Percentiles rank a stretch among this genome's conserved stretches.
These are phyloP conservation scores for Cadophora sp. DNA, from an alignment of 2,329 filamentous ascomycete species.

Conservation along the genomic window DNA sequence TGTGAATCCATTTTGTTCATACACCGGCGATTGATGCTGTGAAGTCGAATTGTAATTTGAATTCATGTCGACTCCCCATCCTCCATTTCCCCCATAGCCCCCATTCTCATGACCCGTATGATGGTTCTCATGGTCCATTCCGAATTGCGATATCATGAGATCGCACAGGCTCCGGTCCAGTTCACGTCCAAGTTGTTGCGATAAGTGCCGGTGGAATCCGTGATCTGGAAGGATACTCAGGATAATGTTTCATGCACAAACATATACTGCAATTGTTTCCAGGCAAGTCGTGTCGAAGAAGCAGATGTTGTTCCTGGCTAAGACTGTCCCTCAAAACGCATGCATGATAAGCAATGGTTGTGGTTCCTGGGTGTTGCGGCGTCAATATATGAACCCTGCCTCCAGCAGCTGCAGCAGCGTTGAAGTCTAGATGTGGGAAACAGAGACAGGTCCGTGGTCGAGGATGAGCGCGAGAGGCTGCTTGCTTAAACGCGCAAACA, in stretches of 20 bases:
- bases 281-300: slow-evolving; percentile 35
- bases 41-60: slow-evolving; percentile 46
- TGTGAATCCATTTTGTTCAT: slow-evolving; percentile 69
- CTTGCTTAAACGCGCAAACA: slow-evolving; percentile 40
- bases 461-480: slow-evolving; percentile 35
- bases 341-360: slow-evolving; percentile 45
- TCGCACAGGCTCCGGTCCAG: slow-evolving; percentile 43
- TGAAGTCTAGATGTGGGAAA: slow-evolving; percentile 29
- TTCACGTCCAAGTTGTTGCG: slow-evolving; percentile 4
- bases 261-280: slow-evolving; percentile 28
- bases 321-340: slow-evolving; percentile 45
- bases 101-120: slow-evolving; percentile 42
- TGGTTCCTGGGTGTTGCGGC: slow-evolving; percentile 41
- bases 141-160: slow-evolving; percentile 45
- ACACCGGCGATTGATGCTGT: slow-evolving; percentile 73
- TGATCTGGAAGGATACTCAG: slow-evolving; percentile 26
- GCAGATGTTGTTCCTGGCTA: slow-evolving; percentile 44
- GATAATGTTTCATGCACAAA: slow-evolving; percentile 29
- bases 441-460: slow-evolving; percentile 25
- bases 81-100: slow-evolving; percentile 52
- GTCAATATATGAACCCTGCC: slow-evolving; percentile 43
- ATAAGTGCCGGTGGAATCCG: not conserved
- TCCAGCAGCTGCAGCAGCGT: slow-evolving; percentile 39
- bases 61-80: slow-evolving; percentile 60
- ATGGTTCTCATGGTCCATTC: slow-evolving; percentile 45